Evolutionary conservation across 2,329 filamentous ascomycete species (phyloP).

Genomic region (Aspergillus quadrilineatus): DNA sequence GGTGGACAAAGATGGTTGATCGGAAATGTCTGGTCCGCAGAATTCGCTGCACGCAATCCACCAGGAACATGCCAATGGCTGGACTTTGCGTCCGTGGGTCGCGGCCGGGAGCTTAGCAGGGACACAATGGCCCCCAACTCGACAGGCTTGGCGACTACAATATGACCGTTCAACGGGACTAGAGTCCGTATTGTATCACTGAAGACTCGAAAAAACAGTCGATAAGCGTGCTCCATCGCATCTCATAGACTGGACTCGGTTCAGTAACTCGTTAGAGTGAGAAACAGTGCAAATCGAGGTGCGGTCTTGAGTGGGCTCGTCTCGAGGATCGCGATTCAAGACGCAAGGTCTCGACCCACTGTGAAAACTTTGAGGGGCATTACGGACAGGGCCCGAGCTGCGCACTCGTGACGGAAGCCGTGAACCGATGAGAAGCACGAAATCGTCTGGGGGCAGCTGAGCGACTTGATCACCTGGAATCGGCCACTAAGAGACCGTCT

Average conservation of each 20-base stretch:
- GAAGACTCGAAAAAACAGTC: too few relatives aligned
- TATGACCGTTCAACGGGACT: neutral
- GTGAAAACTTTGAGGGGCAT: conserved; percentile 1
- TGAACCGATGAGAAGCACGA: neutral
- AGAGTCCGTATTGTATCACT: neutral
- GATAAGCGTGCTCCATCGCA: neutral
- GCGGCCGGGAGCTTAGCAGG: conserved; percentile 11
- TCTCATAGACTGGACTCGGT: neutral
- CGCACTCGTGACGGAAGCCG: neutral
- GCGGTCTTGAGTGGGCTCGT: neutral
- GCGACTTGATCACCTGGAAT: too few relatives aligned
- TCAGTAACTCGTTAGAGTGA: neutral
- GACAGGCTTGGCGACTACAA: neutral
- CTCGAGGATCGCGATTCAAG: neutral
- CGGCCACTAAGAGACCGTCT: neutral
- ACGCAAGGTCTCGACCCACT: neutral
- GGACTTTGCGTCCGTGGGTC: conserved; percentile 19
- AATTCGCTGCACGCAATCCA: conserved; percentile 14
- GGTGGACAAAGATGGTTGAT: conserved; percentile 9
- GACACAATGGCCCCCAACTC: conserved; percentile 1
- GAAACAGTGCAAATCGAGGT: neutral
- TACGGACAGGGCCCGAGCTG: neutral
- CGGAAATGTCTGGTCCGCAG: conserved; percentile 24
- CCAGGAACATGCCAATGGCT: conserved; percentile 11
- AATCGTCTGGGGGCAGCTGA: too few relatives aligned